A percentile compares a stretch with the other conserved stretches of the same genome.
Evolutionary conservation across 192 early-diverging fungal species (phyloP).

Genomic region (Geranomyces variabilis): DNA sequence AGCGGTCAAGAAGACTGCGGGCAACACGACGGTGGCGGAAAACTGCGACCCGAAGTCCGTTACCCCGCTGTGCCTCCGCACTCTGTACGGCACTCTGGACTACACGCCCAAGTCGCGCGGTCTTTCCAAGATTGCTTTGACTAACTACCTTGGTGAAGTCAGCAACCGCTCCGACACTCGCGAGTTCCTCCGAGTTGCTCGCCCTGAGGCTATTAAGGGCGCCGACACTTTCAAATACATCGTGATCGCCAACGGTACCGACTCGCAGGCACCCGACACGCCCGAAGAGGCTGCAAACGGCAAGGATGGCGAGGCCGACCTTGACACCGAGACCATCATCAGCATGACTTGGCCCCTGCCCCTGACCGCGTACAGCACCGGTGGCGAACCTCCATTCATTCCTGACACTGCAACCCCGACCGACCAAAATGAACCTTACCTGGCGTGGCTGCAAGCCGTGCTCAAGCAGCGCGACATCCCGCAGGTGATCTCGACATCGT

Average conservation of each 20-base stretch:
- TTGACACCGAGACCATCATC: not conserved
- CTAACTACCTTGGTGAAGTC: not conserved
- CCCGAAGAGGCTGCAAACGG: not conserved
- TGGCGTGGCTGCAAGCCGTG: not conserved
- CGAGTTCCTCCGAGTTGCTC: not conserved
- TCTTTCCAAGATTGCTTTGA: not conserved
- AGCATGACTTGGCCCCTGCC: not conserved
- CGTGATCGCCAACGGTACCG: not conserved
- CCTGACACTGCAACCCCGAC: not conserved
- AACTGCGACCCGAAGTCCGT: not conserved
- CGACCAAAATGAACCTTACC: not conserved
- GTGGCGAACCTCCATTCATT: not conserved
- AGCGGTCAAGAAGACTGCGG: not conserved
- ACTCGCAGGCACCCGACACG: not conserved
- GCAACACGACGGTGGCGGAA: not conserved
- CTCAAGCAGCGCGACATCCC: not conserved
- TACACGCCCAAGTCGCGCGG: not conserved
- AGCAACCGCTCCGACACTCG: not conserved
- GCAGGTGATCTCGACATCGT: not conserved
- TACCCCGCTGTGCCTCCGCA: not conserved
- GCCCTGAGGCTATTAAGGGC: not conserved
- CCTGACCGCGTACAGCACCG: not conserved
- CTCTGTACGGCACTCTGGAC: not conserved
- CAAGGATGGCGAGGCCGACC: not conserved
- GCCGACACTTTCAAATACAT: not conserved